phyloP scores from a whole-genome alignment of 495 filamentous ascomycete genomes.

The Durotheca rogersii region DNA sequence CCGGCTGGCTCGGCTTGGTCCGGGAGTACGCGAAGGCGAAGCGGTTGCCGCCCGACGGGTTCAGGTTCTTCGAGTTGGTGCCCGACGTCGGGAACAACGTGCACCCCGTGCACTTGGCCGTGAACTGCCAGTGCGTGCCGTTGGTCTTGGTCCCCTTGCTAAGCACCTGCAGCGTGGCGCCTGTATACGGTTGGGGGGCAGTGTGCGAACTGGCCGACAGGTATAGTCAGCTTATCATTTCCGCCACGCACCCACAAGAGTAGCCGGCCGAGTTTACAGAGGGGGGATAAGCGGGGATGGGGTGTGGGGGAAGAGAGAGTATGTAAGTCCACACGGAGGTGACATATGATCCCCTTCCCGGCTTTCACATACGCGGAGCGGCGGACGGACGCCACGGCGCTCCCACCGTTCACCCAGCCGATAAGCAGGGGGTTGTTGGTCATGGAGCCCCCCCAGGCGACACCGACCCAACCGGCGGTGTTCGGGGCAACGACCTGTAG shows the following conservation, averaged over 20 bases:
- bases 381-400: conserved; percentile 35
- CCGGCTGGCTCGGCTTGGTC: conserved; percentile 31
- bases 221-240: no score
- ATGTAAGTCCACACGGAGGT: background rate
- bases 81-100: conserved; percentile 35
- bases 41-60: conserved; percentile 40
- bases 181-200: conserved; percentile 33
- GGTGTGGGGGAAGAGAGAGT: no score
- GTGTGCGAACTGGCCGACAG: conserved; percentile 37
- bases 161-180: conserved; percentile 37
- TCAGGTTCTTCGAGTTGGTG: conserved; percentile 34
- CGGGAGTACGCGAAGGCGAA: conserved; percentile 47
- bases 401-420: conserved; percentile 37
- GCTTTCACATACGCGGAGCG: conserved; percentile 45
- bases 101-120: conserved; percentile 46
- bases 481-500: conserved; percentile 46
- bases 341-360: background rate
- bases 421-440: conserved; percentile 41
- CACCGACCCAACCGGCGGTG: conserved; percentile 45
- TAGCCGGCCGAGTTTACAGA: no score
- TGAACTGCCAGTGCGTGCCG: conserved; percentile 49
- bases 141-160: conserved; percentile 41
- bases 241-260: no score
- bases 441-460: conserved; percentile 49
- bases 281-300: no score